Evolutionary conservation across 306 rosid species (phyloP).

Genomic region (Citrullus mucosospermus): DNA sequence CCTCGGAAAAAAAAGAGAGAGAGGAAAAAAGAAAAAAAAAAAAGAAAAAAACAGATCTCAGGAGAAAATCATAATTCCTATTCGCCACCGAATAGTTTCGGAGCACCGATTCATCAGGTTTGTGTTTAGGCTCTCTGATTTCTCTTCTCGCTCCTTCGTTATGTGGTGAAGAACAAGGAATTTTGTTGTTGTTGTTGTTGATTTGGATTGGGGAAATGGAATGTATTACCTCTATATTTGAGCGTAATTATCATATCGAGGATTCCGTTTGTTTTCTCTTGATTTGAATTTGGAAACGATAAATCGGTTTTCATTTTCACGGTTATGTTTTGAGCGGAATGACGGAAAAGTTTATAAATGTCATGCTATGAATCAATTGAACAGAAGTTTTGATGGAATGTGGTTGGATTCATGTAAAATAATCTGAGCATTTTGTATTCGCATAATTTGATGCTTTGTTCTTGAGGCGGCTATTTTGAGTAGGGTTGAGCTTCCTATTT

Average conservation of each 20-base stretch:
- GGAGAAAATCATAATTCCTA: background rate
- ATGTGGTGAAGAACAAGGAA: background rate
- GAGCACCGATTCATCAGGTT: background rate
- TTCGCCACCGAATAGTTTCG: background rate
- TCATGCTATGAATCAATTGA: background rate
- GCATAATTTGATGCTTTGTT: background rate
- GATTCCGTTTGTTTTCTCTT: background rate
- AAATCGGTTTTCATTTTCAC: background rate
- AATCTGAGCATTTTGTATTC: background rate
- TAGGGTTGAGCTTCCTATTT: background rate
- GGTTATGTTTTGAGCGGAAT: background rate
- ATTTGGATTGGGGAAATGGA: background rate
- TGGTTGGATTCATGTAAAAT: background rate
- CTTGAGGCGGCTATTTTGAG: background rate
- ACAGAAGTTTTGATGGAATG: background rate
- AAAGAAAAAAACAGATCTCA: background rate
- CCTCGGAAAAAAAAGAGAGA: background rate
- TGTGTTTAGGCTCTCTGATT: background rate
- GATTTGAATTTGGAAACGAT: background rate
- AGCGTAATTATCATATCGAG: background rate
- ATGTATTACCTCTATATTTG: background rate
- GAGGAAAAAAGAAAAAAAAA: background rate
- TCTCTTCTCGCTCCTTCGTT: background rate
- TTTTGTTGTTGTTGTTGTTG: background rate
- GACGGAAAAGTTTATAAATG: background rate